Conservation (phyloP, 306 rosid genomes). For the Crotalaria pallida region DNA sequence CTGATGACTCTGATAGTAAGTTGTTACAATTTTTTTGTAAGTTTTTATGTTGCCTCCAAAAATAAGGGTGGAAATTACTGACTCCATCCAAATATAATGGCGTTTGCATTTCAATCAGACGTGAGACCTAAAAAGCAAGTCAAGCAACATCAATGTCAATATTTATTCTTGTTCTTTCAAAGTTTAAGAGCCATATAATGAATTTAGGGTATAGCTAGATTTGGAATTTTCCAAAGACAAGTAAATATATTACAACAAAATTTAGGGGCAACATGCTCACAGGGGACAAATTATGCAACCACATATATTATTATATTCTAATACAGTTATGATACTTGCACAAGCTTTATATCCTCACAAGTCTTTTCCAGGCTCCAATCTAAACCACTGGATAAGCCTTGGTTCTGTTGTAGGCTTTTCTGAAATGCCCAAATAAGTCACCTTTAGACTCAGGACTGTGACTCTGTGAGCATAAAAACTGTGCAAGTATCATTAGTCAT, state of each 20-base stretch:
- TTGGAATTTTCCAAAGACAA: not conserved
- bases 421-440: not conserved
- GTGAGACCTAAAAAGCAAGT: constrained; percentile 55
- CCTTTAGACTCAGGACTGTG: not conserved
- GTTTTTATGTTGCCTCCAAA: constrained; percentile 46
- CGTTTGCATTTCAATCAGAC: constrained; percentile 91
- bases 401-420: not conserved
- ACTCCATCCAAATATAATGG: constrained; percentile 78
- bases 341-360: not conserved
- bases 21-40: not conserved
- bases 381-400: not conserved
- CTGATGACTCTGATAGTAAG: constrained; percentile 19
- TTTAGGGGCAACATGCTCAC: not conserved
- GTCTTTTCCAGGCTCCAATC: not conserved
- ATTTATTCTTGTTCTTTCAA: constrained; percentile 2
- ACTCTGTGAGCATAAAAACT: not conserved
- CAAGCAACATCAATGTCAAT: constrained; percentile 15
- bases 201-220: not conserved
- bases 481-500: not conserved
- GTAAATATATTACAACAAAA: not conserved
- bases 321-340: not conserved
- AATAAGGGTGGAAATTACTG: constrained; percentile 62
- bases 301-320: constrained; percentile 5
- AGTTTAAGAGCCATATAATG: not conserved
- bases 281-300: not conserved